These are phyloP conservation scores for Tolypocladium ophioglossoides DNA, from an alignment of 2,329 filamentous ascomycete genomes.

Conservation along the genomic window DNA sequence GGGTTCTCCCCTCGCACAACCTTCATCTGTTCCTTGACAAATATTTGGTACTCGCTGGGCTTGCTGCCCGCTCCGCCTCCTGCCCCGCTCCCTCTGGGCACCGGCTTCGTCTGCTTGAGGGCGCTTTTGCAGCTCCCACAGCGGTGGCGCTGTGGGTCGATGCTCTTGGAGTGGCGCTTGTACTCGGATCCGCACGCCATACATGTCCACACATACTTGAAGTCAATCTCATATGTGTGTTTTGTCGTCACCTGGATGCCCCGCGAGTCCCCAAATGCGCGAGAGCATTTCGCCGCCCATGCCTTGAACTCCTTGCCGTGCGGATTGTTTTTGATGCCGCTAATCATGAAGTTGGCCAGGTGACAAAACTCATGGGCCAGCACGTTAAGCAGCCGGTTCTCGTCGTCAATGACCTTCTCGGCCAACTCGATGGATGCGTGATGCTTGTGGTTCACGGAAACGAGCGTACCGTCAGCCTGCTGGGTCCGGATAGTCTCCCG, in stretches of 20 bases:
- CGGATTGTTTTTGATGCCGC: slow-evolving; percentile 60
- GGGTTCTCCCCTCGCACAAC: slow-evolving; percentile 46
- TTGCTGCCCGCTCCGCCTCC: slow-evolving; percentile 9
- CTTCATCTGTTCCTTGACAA: slow-evolving; percentile 59
- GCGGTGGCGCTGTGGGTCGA: slow-evolving; percentile 58
- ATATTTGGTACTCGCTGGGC: slow-evolving; percentile 35
- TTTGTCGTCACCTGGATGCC: slow-evolving; percentile 78
- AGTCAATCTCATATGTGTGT: slow-evolving; percentile 82
- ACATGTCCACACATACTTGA: slow-evolving; percentile 86
- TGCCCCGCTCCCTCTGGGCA: slow-evolving; percentile 32
- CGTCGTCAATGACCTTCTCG: slow-evolving; percentile 73
- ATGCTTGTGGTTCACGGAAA: slow-evolving; percentile 28
- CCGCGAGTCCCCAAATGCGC: slow-evolving; percentile 41
- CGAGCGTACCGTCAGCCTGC: slow-evolving; percentile 11
- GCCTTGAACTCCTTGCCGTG: slow-evolving; percentile 78
- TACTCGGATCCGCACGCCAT: slow-evolving; percentile 57
- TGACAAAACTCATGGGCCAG: slow-evolving; percentile 98
- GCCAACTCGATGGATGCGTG: slow-evolving; percentile 82
- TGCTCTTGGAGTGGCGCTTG: slow-evolving; percentile 77
- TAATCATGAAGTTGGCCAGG: slow-evolving; percentile 83
- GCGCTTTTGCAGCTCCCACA: slow-evolving; percentile 67
- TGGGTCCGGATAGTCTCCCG: slow-evolving; percentile 40
- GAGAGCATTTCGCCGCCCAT: slow-evolving; percentile 51
- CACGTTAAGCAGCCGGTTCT: slow-evolving; percentile 72
- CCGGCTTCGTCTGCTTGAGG: slow-evolving; percentile 70